Base-by-base conservation (phyloP, 2,329 filamentous ascomycete species). In the Colletotrichum sp. region DNA sequence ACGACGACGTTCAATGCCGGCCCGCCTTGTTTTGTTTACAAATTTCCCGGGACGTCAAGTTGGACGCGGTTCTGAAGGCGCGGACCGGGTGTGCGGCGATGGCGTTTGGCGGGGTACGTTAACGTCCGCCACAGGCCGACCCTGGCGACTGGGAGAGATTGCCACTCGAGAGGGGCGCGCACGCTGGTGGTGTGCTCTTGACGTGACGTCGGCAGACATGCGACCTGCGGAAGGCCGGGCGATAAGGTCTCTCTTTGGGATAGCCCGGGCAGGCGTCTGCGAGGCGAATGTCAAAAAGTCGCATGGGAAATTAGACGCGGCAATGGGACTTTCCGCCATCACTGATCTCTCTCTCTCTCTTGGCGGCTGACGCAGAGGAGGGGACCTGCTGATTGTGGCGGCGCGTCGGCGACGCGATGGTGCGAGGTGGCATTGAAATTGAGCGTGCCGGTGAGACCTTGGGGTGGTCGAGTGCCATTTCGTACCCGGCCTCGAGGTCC, bases 11-110 rank as follows among this genome's bases (percentile, higher is more conserved):
- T 25, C 13, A 39, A 55, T 64, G 28, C 56, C 22, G 30, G 6
- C 22, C 30, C 18, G 55, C 13, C 39, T 60, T 61, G 61, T 71
- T 71, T 74, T 72, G 68, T 72, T 72, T 72, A 75, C 70, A 43
- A 73, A 75, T 75, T 52, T 75, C 70, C 56, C 22, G 27, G 55
- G 60, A 73, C 36, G 43, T 68, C 56, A 36, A 28, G 27, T 60
- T 52, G 62, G 56, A 67, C 73, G 56, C 70, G 69, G 64, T 68
- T 16, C n/a, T 52, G 27, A 64, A 43, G 56, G 56, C 73, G 69
- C 73, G 43, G 39, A 43, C 64, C 62, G 73, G 32, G 56, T 67
- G n/a, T 16, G 39, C 34, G 61, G 66, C 25, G 62, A 66, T 32
- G 61, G 62, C 27, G 69, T 58, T n/a, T 61, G 55, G 68, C 72